phyloP scores from a whole-genome alignment of 352 stramenopile species.

The Albugo candida region DNA sequence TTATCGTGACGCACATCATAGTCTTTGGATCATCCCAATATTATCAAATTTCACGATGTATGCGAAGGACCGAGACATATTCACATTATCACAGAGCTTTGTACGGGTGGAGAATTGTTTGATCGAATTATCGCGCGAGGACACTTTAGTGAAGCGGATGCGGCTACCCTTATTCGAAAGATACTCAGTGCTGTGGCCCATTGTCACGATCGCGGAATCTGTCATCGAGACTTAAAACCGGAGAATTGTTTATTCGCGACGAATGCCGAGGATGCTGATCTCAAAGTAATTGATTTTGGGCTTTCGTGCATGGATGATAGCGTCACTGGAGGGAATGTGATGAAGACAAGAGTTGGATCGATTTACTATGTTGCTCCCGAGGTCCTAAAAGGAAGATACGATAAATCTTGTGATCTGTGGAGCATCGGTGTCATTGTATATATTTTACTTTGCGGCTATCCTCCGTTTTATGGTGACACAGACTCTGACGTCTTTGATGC shows the following conservation, averaged over 20 bases:
- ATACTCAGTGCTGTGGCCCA: constrained; percentile 74
- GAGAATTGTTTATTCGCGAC: constrained; percentile 89
- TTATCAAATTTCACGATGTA: constrained; percentile 74
- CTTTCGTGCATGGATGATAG: constrained; percentile 38
- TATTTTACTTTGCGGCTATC: constrained; percentile 92
- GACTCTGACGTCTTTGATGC: constrained; percentile 5
- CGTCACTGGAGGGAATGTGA: constrained; percentile 54
- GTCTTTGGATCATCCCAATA: constrained; percentile 62
- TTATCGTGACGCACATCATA: too few relatives aligned
- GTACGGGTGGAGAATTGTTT: constrained; percentile 82
- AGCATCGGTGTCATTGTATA: constrained; percentile 78
- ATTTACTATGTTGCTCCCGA: constrained; percentile 94
- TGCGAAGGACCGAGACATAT: constrained; percentile 31
- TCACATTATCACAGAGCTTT: constrained; percentile 81
- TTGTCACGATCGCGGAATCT: constrained; percentile 76
- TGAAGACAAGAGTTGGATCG: constrained; percentile 82
- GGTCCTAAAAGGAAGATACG: constrained; percentile 81
- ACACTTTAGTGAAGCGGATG: constrained; percentile 81
- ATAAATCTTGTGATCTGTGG: constrained; percentile 93
- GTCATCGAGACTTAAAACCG: constrained; percentile 93
- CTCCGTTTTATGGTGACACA: constrained; percentile 89
- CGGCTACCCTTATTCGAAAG: constrained; percentile 64
- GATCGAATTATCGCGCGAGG: constrained; percentile 85
- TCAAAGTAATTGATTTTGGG: constrained; percentile 90
- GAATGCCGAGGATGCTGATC: constrained; percentile 60